Base-by-base conservation (phyloP, 208 protist genomes). In the Phytomonas francai region DNA sequence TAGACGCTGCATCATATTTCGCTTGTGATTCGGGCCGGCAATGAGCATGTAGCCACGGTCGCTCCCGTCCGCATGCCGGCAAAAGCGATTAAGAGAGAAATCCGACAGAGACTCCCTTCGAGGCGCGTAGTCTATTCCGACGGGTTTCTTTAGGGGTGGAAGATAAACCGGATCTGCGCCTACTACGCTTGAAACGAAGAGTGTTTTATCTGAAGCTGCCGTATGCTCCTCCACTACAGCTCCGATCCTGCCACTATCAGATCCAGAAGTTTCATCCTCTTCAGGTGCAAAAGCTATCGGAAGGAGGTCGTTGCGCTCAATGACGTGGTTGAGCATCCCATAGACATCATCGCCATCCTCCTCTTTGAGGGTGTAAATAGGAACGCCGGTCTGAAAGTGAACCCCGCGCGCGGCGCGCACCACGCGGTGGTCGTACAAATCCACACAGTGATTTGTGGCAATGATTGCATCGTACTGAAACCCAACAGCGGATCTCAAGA, bases 381-480 rank as follows among this genome's bases (percentile, higher is more conserved):
- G 88, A 4, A 93, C 87, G 25, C 76, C 70, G 0, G 71, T 72
- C 58, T 94, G 88, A 78, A 96, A 96, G 77, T 96, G 91, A 0
- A 82, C 91, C 1, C 88, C 91, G 31, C 91, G 80, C 12, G 88
- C 88, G 16, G 91, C 88, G 16, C 88, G 86, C 25, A 96, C 64
- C 34, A 93, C 88, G 29, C 91, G 87, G 72, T 94, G 80, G 68
- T 96, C 91, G 73, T 94, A 96, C 60, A 94, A 64, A 72, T 96
- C 91, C 2, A 84, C 86, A 64, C 88, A 96, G 81, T 96, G 86
- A 62, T 94, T 94, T 0, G 82, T 91, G 19, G 82, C 64, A 68
- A 96, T 85, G 68, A 96, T 82, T 0, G 80, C 87, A 60, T 96
- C 91, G 72, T 96, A 96, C 49, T 92, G 84, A 71, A 93, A 93